A percentile compares a stretch with the other conserved stretches of the same genome.
These are phyloP conservation scores for Penicillium flavigenum DNA, from an alignment of 495 filamentous ascomycete species.

Conservation along the genomic window DNA sequence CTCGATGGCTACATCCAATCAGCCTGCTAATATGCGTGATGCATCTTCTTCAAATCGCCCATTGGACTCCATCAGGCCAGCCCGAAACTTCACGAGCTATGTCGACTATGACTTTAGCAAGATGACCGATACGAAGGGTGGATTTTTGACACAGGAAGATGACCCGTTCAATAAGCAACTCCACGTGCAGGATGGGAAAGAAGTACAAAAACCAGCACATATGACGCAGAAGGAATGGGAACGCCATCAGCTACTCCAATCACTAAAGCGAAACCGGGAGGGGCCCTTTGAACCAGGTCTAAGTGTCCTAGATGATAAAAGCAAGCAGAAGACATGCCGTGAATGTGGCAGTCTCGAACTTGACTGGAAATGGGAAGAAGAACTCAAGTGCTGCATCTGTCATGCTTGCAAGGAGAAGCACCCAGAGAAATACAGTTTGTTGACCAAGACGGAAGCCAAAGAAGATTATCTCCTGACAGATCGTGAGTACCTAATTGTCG, in stretches of 20 bases:
- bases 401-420: constrained; percentile 77
- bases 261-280: constrained; percentile 66
- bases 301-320: constrained; percentile 61
- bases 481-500: constrained; percentile 51
- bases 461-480: constrained; percentile 97
- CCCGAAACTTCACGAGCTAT: constrained; percentile 82
- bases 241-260: constrained; percentile 65
- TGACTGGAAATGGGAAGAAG: constrained; percentile 90
- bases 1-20: constrained; percentile 58
- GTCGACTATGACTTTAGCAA: constrained; percentile 97
- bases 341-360: constrained; percentile 85
- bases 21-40: constrained; percentile 67
- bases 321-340: constrained; percentile 68
- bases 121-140: constrained; percentile 97
- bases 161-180: constrained; percentile 85
- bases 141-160: constrained; percentile 82
- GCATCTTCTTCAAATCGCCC: constrained; percentile 46
- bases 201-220: constrained; percentile 71
- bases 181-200: constrained; percentile 50
- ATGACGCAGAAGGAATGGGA: constrained; percentile 97
- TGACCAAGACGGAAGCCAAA: constrained; percentile 94
- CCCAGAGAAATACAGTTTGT: constrained; percentile 86
- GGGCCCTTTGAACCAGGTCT: constrained; percentile 87
- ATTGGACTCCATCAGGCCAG: constrained; percentile 63
- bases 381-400: constrained; percentile 71